Conservation (phyloP, 202 grass and related monocot species). For the Panicum hallii region DNA sequence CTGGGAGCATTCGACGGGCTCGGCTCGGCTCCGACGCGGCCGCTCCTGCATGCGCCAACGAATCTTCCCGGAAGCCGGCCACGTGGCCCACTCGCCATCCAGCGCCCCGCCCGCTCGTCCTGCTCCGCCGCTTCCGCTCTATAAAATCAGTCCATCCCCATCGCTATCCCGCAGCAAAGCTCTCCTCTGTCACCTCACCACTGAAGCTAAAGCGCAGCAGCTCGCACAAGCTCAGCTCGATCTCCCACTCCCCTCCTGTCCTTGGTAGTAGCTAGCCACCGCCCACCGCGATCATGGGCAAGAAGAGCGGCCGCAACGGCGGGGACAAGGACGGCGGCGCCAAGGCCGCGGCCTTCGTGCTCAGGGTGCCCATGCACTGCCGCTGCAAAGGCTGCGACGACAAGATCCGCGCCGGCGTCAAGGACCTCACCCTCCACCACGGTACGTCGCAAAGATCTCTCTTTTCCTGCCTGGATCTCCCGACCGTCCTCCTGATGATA, state of each 20-base stretch:
- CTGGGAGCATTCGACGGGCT: not conserved
- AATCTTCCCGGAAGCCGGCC: not conserved
- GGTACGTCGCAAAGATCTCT: not conserved
- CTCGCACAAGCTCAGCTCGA: not conserved
- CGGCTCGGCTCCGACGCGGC: not conserved
- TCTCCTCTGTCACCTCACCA: too few species aligned
- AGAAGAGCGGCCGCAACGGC: not conserved
- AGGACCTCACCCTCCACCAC: not conserved
- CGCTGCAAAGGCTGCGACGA: slow-evolving; percentile 41
- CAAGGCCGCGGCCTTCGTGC: slow-evolving; percentile 23
- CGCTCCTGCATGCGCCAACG: not conserved
- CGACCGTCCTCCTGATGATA: too few species aligned
- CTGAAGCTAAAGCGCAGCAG: too few species aligned
- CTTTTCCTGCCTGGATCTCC: too few species aligned
- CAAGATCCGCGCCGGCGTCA: slow-evolving; percentile 41
- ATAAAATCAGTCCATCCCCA: not conserved
- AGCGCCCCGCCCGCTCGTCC: too few species aligned
- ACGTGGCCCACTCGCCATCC: not conserved
- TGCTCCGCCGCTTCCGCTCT: not conserved
- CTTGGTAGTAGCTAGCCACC: too few species aligned
- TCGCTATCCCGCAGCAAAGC: not conserved
- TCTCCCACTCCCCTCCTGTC: too few species aligned
- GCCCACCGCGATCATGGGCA: not conserved
- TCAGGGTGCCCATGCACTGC: slow-evolving; percentile 55
- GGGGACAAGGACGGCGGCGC: not conserved